Evolutionary conservation across 208 protist genomes (phyloP).

Genomic region (Angomonas ambiguus): DNA sequence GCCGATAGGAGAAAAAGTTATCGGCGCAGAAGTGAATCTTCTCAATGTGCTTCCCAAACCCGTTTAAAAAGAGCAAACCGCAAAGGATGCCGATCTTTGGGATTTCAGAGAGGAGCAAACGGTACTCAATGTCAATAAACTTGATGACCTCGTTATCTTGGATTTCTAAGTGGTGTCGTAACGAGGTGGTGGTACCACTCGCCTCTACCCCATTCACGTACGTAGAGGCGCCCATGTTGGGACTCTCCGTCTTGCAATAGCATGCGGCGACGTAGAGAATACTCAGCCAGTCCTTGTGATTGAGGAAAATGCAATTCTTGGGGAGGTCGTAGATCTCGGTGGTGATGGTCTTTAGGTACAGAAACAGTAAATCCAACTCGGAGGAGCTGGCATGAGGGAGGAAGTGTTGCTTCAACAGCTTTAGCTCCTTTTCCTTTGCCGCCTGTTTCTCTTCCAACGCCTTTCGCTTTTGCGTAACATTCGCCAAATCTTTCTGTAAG

Average conservation of each 20-base stretch:
- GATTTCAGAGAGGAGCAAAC: background rate
- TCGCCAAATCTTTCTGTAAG: slow-evolving; percentile 49
- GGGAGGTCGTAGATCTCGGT: slow-evolving; percentile 52
- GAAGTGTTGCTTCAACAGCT: slow-evolving; percentile 39
- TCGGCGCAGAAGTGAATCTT: background rate
- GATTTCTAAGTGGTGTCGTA: background rate
- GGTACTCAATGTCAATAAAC: slow-evolving; percentile 2
- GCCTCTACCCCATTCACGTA: no score
- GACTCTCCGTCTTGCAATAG: background rate
- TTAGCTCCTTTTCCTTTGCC: slow-evolving; percentile 23
- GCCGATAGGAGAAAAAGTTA: background rate
- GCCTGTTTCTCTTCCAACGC: slow-evolving; percentile 37
- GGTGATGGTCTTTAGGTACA: slow-evolving; percentile 57
- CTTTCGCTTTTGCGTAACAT: slow-evolving; percentile 27
- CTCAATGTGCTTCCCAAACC: background rate
- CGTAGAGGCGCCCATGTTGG: no score
- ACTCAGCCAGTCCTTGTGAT: slow-evolving; percentile 59
- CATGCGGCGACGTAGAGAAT: slow-evolving; percentile 18
- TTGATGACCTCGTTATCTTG: background rate
- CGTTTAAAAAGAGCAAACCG: background rate
- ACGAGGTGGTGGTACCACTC: no score
- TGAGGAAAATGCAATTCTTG: slow-evolving; percentile 33
- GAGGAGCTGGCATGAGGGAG: slow-evolving; percentile 41
- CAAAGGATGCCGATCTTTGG: background rate
- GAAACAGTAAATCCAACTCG: slow-evolving; percentile 33